phyloP scores from a whole-genome alignment of 2,329 filamentous ascomycete genomes.

The Rhinocladiella similis region DNA sequence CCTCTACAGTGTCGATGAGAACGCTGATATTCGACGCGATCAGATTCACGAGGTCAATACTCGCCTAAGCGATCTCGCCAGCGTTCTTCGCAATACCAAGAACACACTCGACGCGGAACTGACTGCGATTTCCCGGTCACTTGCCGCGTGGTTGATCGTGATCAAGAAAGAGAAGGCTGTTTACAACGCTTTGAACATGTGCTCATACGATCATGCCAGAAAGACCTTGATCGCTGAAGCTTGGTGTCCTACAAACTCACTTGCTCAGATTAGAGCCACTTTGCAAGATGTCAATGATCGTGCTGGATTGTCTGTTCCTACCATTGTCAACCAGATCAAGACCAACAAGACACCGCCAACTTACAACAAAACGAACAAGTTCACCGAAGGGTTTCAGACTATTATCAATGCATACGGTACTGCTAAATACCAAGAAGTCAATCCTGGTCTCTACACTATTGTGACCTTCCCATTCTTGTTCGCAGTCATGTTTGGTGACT shows the following conservation, averaged over 20 bases:
- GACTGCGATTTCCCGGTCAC: constrained; percentile 84
- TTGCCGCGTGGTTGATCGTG: constrained; percentile 96
- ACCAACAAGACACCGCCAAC: constrained; percentile 98
- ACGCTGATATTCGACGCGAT: constrained; percentile 89
- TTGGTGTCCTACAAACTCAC: constrained; percentile 91
- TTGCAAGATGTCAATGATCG: constrained; percentile 95
- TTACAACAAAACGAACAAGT: constrained; percentile 97
- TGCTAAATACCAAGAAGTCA: constrained; percentile 95
- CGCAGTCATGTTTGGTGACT: constrained; percentile 99
- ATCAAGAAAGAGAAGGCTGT: constrained; percentile 98
- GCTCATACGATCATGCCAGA: constrained; percentile 92
- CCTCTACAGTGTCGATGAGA: constrained; percentile 96
- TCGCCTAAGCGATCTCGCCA: constrained; percentile 84
- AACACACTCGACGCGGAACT: constrained; percentile 90
- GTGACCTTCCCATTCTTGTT: constrained; percentile 99
- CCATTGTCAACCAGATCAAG: constrained; percentile 95
- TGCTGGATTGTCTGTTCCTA: constrained; percentile 93
- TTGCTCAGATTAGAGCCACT: constrained; percentile 86
- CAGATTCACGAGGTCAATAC: constrained; percentile 98
- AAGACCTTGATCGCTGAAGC: constrained; percentile 97
- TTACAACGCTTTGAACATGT: constrained; percentile 91
- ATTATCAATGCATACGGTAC: constrained; percentile 99
- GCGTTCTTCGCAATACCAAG: constrained; percentile 92
- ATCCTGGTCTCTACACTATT: constrained; percentile 91
- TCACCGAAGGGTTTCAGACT: constrained; percentile 96